These are phyloP conservation scores for Microcos paniculata DNA, from an alignment of 345 rosid genomes.

Conservation along the genomic window DNA sequence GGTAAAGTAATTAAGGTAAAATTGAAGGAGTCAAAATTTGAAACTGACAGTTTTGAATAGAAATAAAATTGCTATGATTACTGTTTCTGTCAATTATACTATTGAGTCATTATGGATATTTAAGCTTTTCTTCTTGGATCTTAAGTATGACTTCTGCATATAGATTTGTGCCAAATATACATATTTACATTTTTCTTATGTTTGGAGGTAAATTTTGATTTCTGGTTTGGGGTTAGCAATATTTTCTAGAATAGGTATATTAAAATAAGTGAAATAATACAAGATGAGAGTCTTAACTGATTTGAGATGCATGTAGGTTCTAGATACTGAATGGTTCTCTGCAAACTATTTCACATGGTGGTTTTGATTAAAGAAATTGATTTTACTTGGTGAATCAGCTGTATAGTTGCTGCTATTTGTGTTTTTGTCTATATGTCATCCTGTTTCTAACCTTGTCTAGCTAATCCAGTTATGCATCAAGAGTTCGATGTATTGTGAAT, in stretches of 20 bases:
- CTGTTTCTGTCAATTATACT: not conserved
- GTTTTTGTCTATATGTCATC: not conserved
- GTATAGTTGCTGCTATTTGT: not conserved
- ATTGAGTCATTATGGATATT: not conserved
- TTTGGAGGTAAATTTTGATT: not conserved
- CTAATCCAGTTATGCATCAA: constrained; percentile 73
- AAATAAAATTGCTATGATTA: not conserved
- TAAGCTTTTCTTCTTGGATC: not conserved
- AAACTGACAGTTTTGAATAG: not conserved
- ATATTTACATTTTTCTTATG: not conserved
- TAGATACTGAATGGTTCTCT: not conserved
- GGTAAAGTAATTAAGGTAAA: not conserved
- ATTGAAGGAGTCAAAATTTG: not conserved
- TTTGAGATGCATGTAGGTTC: not conserved
- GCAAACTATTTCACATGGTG: not conserved
- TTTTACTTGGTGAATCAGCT: not conserved
- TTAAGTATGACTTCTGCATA: not conserved
- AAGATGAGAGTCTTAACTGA: not conserved
- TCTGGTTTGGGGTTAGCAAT: not conserved
- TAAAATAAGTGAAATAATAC: not conserved
- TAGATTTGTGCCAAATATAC: not conserved
- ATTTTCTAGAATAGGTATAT: not conserved
- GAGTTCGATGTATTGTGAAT: constrained; percentile 86
- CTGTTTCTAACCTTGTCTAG: not conserved
- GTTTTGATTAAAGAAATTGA: not conserved